Base-by-base conservation (phyloP, 83 land plant genomes). In the Picea abies region DNA sequence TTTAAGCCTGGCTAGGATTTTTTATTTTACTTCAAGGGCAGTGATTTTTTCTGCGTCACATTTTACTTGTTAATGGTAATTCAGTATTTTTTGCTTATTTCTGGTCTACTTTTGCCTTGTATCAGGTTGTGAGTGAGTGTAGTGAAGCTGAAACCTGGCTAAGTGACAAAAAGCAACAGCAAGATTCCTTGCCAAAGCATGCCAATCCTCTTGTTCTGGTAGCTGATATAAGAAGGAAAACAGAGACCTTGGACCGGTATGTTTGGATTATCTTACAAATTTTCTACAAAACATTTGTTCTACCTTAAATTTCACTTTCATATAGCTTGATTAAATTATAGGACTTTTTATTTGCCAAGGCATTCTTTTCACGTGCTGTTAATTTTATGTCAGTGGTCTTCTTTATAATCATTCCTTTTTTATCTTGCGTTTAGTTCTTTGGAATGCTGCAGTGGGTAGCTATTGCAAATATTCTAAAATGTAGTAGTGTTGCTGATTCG, bases 61-160 rank as follows among this genome's bases (percentile, higher is more conserved):
- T 39, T 39, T 69, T 3, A 0, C 12, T 7, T 7, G 9, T 14
- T 71, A 11, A 56, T 11, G 3, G 58, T 56, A 11, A 56, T 56
- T 12, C 58, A 56, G 14, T 56, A 56, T 12, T 56, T 56, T 49
- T 56, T 71, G 49, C 39, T 60, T 15, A 60, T 77, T 77, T 77
- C 14, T 78, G 60, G 22, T 26, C 60, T 60, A 41, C 14, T 19
- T 56, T 12, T 77, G 15, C 17, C 16, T 26, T 32, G 16, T 78
- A 32, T 8, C 83, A 96, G 98, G 99, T 97, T 41, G 71, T 95
- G 17, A 85, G 67, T 41, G 98, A 95, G 79, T 97, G 98, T 84
- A 90, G 79, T 79, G 91, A 92, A 35, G 98, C 99, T 23, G 98
- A 97, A 82, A 91, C 91, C 14, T 97, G 99, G 99, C 82, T 95